These are phyloP conservation scores for Aureobasidium uvarum DNA, from an alignment of 2,329 filamentous ascomycete species.

Conservation along the genomic window DNA sequence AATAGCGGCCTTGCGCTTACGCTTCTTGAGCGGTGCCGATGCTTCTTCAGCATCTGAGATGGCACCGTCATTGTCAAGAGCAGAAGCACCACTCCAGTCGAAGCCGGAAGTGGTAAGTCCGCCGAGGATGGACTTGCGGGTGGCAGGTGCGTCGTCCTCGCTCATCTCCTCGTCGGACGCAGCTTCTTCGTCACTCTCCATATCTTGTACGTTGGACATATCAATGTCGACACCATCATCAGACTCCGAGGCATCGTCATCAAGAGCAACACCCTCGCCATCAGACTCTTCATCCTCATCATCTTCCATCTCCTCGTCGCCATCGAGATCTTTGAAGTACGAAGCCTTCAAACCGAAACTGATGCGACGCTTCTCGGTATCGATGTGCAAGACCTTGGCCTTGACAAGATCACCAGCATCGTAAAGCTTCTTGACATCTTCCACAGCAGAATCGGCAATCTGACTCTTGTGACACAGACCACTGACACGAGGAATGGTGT, in stretches of 20 bases:
- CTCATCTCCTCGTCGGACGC: conserved; percentile 46
- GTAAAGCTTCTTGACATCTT: conserved; percentile 86
- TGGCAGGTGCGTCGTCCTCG: conserved; percentile 6
- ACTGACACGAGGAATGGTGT: conserved; percentile 76
- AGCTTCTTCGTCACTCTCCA: conserved; percentile 51
- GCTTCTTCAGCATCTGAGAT: conserved; percentile 56
- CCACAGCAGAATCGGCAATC: conserved; percentile 79
- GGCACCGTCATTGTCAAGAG: conserved; percentile 52
- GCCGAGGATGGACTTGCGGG: conserved; percentile 30
- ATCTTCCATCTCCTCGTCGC: conserved; percentile 46
- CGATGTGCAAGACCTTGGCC: conserved; percentile 78
- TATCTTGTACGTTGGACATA: conserved; percentile 46
- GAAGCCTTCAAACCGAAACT: conserved; percentile 92
- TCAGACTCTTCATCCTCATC: conserved; percentile 37
- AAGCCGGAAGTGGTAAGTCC: conserved; percentile 71
- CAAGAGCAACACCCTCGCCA: conserved; percentile 38
- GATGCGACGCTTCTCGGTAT: conserved; percentile 71
- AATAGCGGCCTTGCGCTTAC: conserved; percentile 75
- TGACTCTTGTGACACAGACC: conserved; percentile 90
- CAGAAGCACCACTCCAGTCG: conserved; percentile 75
- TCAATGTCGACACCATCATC: conserved; percentile 46
- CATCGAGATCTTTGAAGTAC: conserved; percentile 67
- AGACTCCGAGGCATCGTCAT: conserved; percentile 41
- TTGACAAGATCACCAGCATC: conserved; percentile 91
- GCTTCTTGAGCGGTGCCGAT: conserved; percentile 52